A percentile compares a stretch with the other conserved stretches of the same genome.
Evolutionary conservation across 768 basidiomycete species (phyloP).

Genomic region (Serendipita sp.): DNA sequence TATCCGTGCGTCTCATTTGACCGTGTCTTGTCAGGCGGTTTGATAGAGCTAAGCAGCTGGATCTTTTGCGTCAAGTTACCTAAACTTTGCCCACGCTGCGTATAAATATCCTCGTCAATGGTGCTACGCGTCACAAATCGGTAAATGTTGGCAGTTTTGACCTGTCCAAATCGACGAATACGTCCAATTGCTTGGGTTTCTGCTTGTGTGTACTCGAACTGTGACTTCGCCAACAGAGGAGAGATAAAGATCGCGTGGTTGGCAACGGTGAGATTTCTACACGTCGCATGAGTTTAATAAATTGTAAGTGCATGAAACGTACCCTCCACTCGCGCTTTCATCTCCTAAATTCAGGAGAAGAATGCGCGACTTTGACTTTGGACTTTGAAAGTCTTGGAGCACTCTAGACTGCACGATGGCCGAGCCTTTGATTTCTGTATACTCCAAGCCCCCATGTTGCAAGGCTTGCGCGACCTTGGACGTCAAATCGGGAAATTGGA

Average conservation of each 20-base stretch:
- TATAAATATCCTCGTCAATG: constrained; percentile 73
- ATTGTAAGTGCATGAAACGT: not conserved
- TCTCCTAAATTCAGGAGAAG: constrained; percentile 86
- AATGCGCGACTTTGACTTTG: constrained; percentile 52
- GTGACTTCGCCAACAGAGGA: constrained; percentile 65
- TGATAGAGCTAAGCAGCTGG: not conserved
- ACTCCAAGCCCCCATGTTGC: constrained; percentile 49
- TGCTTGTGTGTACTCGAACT: constrained; percentile 74
- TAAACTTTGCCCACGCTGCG: constrained; percentile 11
- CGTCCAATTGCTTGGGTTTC: constrained; percentile 76
- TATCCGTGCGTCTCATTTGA: not conserved
- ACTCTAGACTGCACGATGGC: constrained; percentile 66
- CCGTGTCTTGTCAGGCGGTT: not conserved
- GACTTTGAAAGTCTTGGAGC: constrained; percentile 73
- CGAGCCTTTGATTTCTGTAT: constrained; percentile 67
- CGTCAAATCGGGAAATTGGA: constrained; percentile 92
- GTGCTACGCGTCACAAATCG: constrained; percentile 75
- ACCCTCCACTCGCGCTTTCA: constrained; percentile 80
- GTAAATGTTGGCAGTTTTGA: constrained; percentile 65
- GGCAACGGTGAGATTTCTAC: constrained; percentile 71
- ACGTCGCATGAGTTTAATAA: not conserved
- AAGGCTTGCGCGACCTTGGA: constrained; percentile 81
- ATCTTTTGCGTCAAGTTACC: not conserved
- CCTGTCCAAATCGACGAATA: constrained; percentile 69
- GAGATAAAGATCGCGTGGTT: constrained; percentile 94